Base-by-base conservation (phyloP, 805 yeast genomes). In the Lachancea lanzarotensis region DNA sequence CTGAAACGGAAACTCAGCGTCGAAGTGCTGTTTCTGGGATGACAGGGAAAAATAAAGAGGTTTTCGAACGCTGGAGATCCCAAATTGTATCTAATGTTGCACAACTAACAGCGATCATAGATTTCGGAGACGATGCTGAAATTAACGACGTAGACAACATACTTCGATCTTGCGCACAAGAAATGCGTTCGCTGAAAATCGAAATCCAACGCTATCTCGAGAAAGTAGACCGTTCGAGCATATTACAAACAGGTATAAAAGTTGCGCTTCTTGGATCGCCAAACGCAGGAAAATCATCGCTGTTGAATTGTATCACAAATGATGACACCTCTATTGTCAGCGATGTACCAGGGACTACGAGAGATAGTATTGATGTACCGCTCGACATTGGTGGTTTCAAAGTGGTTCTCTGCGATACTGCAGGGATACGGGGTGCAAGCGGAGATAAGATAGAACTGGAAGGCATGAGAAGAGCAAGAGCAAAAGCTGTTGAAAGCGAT, bases 91-190 rank as follows among this genome's bases (percentile, higher is more conserved):
- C 79, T 2, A 74, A 79, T 47, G 75, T 83, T 42, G 95, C 96
- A 0, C 65, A 82, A 41, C 62, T 91, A 43, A 80, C 98, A 0
- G 96, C 98, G 0, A 73, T 90, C 2, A 87, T 93, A 33, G 98
- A 93, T 65, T 93, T 93, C 64, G 91, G 96, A 8, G 98, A 93
- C 46, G 98, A 93, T 55, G 87, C 87, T 46, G 95, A 86, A 50
- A 70, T 86, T 26, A 88, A 81, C 12, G 84, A 82, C 54, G 72
- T 78, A 0, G 73, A 73, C 12, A 61, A 66, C 12, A 68, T 86
- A 13, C 73, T 86, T 46, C 66, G 62, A 5, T 62, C 65, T 15
- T 32, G 35, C 16, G 19, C 0, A 89, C 85, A 0, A 69, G 68
- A 72, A 45, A 68, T 85, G 3, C 45, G 48, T 1, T 15, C 16